Evolutionary conservation across 805 yeast genomes (phyloP).

Genomic region (Komagataella pastoris): DNA sequence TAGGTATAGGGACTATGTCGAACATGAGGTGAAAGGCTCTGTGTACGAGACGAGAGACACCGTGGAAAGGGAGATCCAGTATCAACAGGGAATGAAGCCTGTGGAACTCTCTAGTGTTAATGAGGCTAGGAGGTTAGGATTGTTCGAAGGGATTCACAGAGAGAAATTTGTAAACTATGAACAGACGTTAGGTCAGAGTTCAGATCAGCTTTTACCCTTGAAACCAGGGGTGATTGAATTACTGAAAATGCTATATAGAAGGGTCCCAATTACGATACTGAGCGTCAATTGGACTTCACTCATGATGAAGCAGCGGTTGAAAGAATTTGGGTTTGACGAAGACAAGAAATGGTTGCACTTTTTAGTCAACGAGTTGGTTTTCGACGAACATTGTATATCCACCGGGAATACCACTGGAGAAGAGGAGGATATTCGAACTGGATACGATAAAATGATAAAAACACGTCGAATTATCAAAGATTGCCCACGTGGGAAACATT

Average conservation of each 20-base stretch:
- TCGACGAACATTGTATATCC: not conserved
- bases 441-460: not conserved
- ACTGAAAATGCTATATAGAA: not conserved
- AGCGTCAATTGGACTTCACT: not conserved
- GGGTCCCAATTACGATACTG: not conserved
- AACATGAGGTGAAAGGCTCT: conserved; percentile 5
- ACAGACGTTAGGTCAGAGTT: not conserved
- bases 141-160: not conserved
- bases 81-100: conserved; percentile 27
- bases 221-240: not conserved
- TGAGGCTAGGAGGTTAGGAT: not conserved
- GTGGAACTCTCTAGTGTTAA: conserved; percentile 36
- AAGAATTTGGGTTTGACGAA: not conserved
- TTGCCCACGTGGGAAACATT: not conserved
- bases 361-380: not conserved
- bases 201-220: not conserved
- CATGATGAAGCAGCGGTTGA: not conserved
- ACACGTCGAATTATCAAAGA: not conserved
- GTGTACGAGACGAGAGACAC: conserved; percentile 18
- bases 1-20: conserved; percentile 19
- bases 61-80: conserved; percentile 27
- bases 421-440: not conserved
- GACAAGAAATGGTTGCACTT: not conserved
- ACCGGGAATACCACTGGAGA: not conserved
- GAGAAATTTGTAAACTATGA: not conserved